Percentiles rank a stretch among this genome's conserved stretches.
phyloP scores from a whole-genome alignment of 257 asterid species.

The Penstemon newberryi region DNA sequence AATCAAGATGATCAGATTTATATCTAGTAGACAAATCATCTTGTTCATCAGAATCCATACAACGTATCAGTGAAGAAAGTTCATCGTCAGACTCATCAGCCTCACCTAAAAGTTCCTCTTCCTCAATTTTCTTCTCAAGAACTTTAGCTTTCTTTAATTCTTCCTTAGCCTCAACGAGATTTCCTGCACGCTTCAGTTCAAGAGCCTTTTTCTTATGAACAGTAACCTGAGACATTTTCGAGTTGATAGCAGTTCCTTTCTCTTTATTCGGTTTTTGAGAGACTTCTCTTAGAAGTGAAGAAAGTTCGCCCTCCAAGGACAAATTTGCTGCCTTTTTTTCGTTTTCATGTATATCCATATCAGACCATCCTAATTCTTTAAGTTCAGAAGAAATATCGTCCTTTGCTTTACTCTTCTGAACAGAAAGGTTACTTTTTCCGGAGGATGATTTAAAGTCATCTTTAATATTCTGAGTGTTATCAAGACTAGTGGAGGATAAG shows the following conservation, averaged over 20 bases:
- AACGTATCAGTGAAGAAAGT: conserved; percentile 59
- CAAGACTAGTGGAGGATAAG: conserved; percentile 41
- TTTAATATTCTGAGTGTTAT: conserved; percentile 44
- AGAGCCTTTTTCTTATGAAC: conserved; percentile 90
- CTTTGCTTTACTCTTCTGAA: conserved; percentile 50
- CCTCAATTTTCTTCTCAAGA: conserved; percentile 90
- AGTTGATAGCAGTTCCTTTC: conserved; percentile 37
- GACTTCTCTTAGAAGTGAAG: conserved; percentile 66
- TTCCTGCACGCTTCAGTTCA: conserved; percentile 84
- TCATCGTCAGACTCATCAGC: conserved; percentile 90
- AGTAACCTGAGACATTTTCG: conserved; percentile 65
- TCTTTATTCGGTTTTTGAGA: conserved; percentile 50
- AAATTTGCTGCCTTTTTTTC: conserved; percentile 56
- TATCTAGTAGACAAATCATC: conserved; percentile 42
- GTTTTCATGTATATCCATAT: conserved; percentile 60
- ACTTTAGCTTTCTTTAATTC: conserved; percentile 89
- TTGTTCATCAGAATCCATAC: conserved; percentile 56
- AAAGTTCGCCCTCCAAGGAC: conserved; percentile 84
- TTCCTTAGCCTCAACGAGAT: conserved; percentile 86
- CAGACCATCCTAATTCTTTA: conserved; percentile 97
- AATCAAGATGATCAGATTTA: conserved; percentile 36
- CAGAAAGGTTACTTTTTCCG: conserved; percentile 38
- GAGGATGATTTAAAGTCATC: conserved; percentile 40
- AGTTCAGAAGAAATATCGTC: conserved; percentile 84
- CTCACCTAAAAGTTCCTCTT: conserved; percentile 82